Conservation (phyloP, 257 asterid species). For the Fraxinus americana region DNA sequence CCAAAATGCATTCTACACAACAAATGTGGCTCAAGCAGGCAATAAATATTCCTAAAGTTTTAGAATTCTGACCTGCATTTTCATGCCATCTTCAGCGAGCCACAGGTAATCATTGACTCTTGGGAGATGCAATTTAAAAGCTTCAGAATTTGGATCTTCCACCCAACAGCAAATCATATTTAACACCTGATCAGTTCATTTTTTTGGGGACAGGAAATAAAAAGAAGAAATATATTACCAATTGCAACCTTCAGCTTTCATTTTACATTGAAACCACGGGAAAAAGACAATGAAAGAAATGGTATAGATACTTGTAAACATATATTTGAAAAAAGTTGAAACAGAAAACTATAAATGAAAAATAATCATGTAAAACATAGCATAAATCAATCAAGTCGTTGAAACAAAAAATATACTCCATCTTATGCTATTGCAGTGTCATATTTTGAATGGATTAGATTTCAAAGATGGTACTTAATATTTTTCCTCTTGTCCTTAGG, state of each 20-base stretch:
- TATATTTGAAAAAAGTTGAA: neutral
- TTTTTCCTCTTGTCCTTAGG: neutral
- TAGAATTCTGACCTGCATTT: slow-evolving; percentile 72
- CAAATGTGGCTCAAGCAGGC: too few species aligned
- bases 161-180: slow-evolving; percentile 99
- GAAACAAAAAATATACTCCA: neutral
- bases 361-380: neutral
- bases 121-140: slow-evolving; percentile 96
- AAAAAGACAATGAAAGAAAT: slow-evolving; percentile 15
- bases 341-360: neutral
- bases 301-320: neutral
- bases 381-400: neutral
- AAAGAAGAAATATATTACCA: slow-evolving; percentile 5
- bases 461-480: neutral
- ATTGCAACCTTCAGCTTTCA: slow-evolving; percentile 13
- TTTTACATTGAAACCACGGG: slow-evolving; percentile 13
- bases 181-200: slow-evolving; percentile 55
- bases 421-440: neutral
- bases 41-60: neutral
- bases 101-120: slow-evolving; percentile 83
- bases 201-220: neutral
- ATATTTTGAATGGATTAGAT: neutral
- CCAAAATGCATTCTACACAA: too few species aligned
- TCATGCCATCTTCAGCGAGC: slow-evolving; percentile 99
- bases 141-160: slow-evolving; percentile 94